These are phyloP conservation scores for Meyerozyma smithsonii DNA, from an alignment of 1,139 yeast genomes.

Conservation along the genomic window DNA sequence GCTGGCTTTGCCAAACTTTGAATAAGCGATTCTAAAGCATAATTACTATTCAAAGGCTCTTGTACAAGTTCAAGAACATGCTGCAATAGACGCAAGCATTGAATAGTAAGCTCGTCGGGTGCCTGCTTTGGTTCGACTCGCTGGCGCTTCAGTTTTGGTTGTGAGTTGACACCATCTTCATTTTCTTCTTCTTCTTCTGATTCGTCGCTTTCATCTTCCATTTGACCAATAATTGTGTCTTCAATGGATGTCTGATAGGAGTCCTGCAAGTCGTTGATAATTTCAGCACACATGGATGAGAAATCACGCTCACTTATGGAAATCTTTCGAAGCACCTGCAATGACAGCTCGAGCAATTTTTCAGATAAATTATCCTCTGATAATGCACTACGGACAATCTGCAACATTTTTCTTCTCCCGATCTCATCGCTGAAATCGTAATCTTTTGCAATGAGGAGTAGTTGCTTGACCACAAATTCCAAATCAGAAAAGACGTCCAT, in stretches of 20 bases:
- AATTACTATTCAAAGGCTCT: constrained; percentile 60
- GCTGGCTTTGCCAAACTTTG: constrained; percentile 84
- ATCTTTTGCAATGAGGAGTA: constrained; percentile 60
- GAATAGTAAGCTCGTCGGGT: constrained; percentile 49
- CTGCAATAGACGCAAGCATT: constrained; percentile 67
- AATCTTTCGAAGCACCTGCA: constrained; percentile 62
- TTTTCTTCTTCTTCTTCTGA: constrained; percentile 20
- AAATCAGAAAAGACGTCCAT: constrained; percentile 47
- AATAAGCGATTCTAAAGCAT: constrained; percentile 66
- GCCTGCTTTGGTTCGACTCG: constrained; percentile 36
- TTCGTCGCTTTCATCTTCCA: constrained; percentile 29
- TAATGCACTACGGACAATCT: constrained; percentile 60
- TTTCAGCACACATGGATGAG: constrained; percentile 78
- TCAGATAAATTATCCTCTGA: constrained; percentile 53
- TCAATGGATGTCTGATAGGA: constrained; percentile 36
- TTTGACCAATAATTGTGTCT: constrained; percentile 22
- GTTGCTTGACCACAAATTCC: constrained; percentile 73
- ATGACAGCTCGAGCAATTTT: constrained; percentile 49
- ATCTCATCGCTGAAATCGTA: constrained; percentile 90
- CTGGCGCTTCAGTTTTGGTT: constrained; percentile 20
- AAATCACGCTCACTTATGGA: constrained; percentile 83
- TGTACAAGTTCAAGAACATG: constrained; percentile 66
- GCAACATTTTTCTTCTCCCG: constrained; percentile 80
- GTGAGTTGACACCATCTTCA: constrained; percentile 15
- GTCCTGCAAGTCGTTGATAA: constrained; percentile 80